These are phyloP conservation scores for Podila minutissima DNA, from an alignment of 192 early-diverging fungal genomes.

Conservation along the genomic window DNA sequence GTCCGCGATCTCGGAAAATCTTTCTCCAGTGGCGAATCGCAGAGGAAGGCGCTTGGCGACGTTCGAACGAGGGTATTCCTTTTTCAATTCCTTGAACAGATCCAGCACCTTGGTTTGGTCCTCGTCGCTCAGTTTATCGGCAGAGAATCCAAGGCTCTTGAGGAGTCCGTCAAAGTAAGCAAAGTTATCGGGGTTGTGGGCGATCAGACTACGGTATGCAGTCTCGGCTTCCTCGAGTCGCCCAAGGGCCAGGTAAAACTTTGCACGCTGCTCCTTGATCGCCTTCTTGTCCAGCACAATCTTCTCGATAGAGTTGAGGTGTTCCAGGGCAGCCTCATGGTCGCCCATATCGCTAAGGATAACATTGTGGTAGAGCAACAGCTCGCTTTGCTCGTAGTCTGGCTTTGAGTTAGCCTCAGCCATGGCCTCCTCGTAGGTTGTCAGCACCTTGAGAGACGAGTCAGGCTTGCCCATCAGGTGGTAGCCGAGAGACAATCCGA, in stretches of 20 bases:
- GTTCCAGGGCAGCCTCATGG: conserved; percentile 76
- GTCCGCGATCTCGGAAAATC: conserved; percentile 70
- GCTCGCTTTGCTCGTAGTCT: conserved; percentile 82
- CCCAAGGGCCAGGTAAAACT: conserved; percentile 70
- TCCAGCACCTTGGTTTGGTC: conserved; percentile 36
- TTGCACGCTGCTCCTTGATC: conserved; percentile 82
- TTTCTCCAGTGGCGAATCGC: conserved; percentile 72
- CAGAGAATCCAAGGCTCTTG: conserved; percentile 59
- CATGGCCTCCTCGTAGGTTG: conserved; percentile 66
- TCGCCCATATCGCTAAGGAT: conserved; percentile 90
- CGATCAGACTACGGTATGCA: conserved; percentile 80
- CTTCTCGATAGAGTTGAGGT: conserved; percentile 78
- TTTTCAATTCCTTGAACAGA: conserved; percentile 55
- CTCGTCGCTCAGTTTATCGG: conserved; percentile 29
- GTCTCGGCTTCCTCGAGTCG: conserved; percentile 75
- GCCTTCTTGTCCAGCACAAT: conserved; percentile 78
- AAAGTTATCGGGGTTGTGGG: conserved; percentile 84
- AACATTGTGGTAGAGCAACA: conserved; percentile 87
- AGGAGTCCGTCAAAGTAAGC: conserved; percentile 77
- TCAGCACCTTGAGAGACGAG: conserved; percentile 74
- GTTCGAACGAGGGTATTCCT: conserved; percentile 86
- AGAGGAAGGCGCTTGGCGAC: conserved; percentile 82
- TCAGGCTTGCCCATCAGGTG: conserved; percentile 83
- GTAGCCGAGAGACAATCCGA: conserved; percentile 86
- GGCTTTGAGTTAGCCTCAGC: conserved; percentile 15